These are phyloP conservation scores for Neurospora sp. DNA, from an alignment of 2,329 filamentous ascomycete species.

Conservation along the genomic window DNA sequence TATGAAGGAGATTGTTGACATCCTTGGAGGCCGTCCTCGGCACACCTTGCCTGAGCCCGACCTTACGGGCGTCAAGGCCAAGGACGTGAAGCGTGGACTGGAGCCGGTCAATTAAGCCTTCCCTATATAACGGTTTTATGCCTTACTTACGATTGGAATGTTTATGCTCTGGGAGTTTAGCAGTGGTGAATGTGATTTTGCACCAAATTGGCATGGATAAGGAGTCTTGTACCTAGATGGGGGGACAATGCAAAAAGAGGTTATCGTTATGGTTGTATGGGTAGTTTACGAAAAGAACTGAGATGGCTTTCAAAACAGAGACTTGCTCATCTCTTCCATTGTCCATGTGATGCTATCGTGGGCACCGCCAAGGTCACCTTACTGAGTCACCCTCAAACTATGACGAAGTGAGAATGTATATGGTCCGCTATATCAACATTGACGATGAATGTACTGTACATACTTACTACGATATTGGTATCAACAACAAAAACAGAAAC, in stretches of 20 bases:
- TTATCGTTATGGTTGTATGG: not conserved
- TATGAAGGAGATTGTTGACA: slow-evolving; percentile 73
- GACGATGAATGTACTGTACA: too few species aligned
- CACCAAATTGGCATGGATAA: not conserved
- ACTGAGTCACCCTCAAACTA: not conserved
- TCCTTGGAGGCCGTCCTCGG: slow-evolving; percentile 61
- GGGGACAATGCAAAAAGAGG: not conserved
- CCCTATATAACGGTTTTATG: not conserved
- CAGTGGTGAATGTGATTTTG: not conserved
- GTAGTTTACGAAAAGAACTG: not conserved
- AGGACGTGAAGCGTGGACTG: slow-evolving; percentile 50
- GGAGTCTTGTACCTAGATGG: not conserved
- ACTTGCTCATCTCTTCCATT: not conserved
- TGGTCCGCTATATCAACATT: too few species aligned
- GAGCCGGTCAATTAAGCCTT: not conserved
- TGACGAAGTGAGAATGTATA: too few species aligned
- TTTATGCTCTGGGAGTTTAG: not conserved
- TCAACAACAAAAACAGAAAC: not conserved
- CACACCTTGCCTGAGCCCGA: slow-evolving; percentile 39
- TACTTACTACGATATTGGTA: not conserved
- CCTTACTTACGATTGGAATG: not conserved
- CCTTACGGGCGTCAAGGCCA: slow-evolving; percentile 43
- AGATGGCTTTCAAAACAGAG: not conserved
- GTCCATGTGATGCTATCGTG: not conserved
- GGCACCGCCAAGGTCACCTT: too few species aligned